These are phyloP conservation scores for Nyctanthes arbortristis DNA, from an alignment of 257 asterid species.

Conservation along the genomic window DNA sequence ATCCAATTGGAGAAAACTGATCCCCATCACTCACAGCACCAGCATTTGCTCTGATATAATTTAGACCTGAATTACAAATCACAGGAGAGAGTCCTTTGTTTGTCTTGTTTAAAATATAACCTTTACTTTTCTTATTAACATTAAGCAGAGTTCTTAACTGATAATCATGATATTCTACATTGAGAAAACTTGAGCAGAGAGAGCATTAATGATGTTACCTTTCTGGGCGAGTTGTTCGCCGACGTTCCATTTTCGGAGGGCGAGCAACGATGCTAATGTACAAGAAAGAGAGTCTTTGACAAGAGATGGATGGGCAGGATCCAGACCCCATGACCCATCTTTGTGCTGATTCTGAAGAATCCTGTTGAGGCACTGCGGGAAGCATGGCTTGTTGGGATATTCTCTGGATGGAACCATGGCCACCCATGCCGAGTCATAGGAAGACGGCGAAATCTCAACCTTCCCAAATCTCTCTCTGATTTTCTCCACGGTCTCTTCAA, in stretches of 20 bases:
- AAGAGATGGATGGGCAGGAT: slow-evolving; percentile 20
- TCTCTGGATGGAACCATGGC: slow-evolving; percentile 34
- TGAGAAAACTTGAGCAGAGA: no score
- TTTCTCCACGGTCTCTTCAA: slow-evolving; percentile 6
- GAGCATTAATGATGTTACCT: no score
- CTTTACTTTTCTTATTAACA: no score
- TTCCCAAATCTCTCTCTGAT: slow-evolving; percentile 29
- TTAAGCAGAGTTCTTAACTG: no score
- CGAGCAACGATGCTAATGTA: slow-evolving; percentile 38
- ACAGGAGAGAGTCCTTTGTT: neutral
- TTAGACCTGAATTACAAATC: slow-evolving; percentile 27
- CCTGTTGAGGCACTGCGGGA: slow-evolving; percentile 38
- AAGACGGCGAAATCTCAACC: slow-evolving; percentile 33
- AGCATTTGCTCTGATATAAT: slow-evolving; percentile 21
- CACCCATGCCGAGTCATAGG: slow-evolving; percentile 39
- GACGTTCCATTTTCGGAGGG: slow-evolving; percentile 32
- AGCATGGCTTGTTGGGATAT: slow-evolving; percentile 14
- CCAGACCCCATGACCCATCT: slow-evolving; percentile 44
- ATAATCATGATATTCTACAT: no score
- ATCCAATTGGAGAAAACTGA: slow-evolving; percentile 37
- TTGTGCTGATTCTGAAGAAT: slow-evolving; percentile 33
- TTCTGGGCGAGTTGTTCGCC: slow-evolving; percentile 20
- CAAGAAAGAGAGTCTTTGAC: slow-evolving; percentile 33
- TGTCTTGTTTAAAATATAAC: no score
- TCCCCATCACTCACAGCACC: slow-evolving; percentile 20